Conservation (phyloP, 2,329 filamentous ascomycete genomes). For the Bipolaris bicolor region DNA sequence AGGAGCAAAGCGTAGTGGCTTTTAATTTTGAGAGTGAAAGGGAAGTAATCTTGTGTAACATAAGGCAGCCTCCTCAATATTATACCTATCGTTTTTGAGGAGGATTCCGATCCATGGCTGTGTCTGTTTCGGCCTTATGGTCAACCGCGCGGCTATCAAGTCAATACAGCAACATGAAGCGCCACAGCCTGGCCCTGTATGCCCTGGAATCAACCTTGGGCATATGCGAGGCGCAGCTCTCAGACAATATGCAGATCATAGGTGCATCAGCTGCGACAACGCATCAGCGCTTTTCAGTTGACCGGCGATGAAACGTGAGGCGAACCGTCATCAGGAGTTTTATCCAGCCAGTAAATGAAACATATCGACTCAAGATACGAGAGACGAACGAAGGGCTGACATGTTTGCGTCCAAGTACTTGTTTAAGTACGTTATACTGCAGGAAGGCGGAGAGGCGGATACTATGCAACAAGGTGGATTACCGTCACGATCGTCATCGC, state of each 20-base stretch:
- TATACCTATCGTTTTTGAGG: background rate
- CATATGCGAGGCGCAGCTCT: background rate
- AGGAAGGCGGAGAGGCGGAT: background rate
- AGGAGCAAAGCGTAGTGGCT: background rate
- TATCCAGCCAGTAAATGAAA: background rate
- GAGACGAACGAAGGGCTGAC: background rate
- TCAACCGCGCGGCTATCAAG: conserved; percentile 5
- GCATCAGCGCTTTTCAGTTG: background rate
- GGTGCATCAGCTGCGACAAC: background rate
- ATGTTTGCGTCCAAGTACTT: background rate
- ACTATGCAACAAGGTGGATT: background rate
- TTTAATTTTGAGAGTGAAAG: too few relatives aligned
- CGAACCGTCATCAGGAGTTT: background rate
- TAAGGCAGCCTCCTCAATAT: background rate
- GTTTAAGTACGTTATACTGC: too few relatives aligned
- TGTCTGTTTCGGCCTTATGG: background rate
- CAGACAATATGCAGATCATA: too few relatives aligned
- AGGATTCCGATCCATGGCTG: background rate
- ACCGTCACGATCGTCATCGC: background rate
- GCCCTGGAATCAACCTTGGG: background rate
- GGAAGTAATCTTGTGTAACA: too few relatives aligned
- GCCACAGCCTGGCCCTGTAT: background rate
- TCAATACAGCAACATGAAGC: background rate
- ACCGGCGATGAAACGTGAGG: background rate
- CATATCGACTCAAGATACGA: background rate